Conservation (phyloP, 1,284 basidiomycete species). For the Macrocystidia cucumis region DNA sequence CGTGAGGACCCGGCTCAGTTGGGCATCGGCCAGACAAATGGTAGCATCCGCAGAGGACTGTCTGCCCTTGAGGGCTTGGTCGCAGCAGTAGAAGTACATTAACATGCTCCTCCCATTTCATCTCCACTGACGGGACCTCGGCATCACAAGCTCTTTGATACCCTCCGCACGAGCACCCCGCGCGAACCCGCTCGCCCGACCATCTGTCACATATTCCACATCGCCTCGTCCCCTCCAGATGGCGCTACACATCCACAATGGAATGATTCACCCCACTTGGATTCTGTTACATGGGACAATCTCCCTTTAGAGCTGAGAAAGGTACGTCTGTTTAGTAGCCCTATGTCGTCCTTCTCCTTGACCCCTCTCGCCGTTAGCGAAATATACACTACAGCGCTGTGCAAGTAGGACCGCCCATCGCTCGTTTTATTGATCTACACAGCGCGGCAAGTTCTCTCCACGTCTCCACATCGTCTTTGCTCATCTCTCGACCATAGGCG, state of each 20-base stretch:
- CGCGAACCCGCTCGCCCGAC: conserved; percentile 13
- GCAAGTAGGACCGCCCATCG: conserved; percentile 31
- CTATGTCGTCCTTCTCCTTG: conserved; percentile 1
- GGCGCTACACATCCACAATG: conserved; percentile 41
- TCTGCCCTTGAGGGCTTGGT: conserved; percentile 66
- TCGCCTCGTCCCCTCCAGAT: conserved; percentile 53
- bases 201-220: conserved; percentile 50
- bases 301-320: conserved; percentile 57
- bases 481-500: conserved; percentile 20
- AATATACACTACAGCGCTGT: conserved; percentile 54
- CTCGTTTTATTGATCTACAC: conserved; percentile 44
- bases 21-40: conserved; percentile 48
- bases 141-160: conserved; percentile 46
- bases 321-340: conserved; percentile 24
- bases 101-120: conserved; percentile 12
- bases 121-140: not conserved
- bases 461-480: conserved; percentile 1
- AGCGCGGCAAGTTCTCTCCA: conserved; percentile 30
- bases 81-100: conserved; percentile 64
- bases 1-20: conserved; percentile 37
- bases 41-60: conserved; percentile 45
- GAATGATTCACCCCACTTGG: conserved; percentile 44
- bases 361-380: conserved; percentile 31
- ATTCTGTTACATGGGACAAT: conserved; percentile 57
- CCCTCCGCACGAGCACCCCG: conserved; percentile 19